phyloP scores from a whole-genome alignment of 495 filamentous ascomycete species.

The Baudoinia panamericana region DNA sequence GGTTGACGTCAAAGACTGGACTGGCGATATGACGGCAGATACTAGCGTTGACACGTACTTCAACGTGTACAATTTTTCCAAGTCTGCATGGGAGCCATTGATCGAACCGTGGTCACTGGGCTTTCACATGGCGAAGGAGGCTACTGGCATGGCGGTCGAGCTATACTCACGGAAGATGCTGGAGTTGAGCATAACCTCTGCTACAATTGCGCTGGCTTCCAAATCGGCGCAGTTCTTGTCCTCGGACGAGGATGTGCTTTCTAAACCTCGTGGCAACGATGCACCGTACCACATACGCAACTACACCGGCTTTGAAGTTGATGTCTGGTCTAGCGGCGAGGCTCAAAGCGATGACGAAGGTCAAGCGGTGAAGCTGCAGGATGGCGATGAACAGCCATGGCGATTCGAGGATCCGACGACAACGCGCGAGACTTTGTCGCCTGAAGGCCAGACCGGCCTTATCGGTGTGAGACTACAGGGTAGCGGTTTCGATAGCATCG shows the following conservation, averaged over 20 bases:
- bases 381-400: conserved; percentile 89
- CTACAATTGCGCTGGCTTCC: conserved; percentile 82
- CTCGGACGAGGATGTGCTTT: conserved; percentile 81
- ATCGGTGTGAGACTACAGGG: conserved; percentile 78
- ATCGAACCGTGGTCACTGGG: conserved; percentile 94
- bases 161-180: conserved; percentile 76
- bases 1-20: conserved; percentile 78
- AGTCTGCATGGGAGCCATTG: conserved; percentile 94
- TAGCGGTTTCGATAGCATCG: conserved; percentile 82
- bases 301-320: conserved; percentile 82
- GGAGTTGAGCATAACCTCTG: conserved; percentile 84
- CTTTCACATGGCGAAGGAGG: conserved; percentile 72
- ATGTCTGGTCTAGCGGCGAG: conserved; percentile 63
- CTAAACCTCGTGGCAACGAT: conserved; percentile 82
- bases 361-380: conserved; percentile 63
- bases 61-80: conserved; percentile 97
- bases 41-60: conserved; percentile 82
- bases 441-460: conserved; percentile 63
- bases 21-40: conserved; percentile 71
- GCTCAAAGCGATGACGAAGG: conserved; percentile 37
- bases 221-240: conserved; percentile 86
- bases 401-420: conserved; percentile 90
- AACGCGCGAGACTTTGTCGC: conserved; percentile 78
- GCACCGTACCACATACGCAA: conserved; percentile 89
- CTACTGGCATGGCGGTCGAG: conserved; percentile 67